phyloP scores from a whole-genome alignment of 352 stramenopile species.

The Pythium diclinum region DNA sequence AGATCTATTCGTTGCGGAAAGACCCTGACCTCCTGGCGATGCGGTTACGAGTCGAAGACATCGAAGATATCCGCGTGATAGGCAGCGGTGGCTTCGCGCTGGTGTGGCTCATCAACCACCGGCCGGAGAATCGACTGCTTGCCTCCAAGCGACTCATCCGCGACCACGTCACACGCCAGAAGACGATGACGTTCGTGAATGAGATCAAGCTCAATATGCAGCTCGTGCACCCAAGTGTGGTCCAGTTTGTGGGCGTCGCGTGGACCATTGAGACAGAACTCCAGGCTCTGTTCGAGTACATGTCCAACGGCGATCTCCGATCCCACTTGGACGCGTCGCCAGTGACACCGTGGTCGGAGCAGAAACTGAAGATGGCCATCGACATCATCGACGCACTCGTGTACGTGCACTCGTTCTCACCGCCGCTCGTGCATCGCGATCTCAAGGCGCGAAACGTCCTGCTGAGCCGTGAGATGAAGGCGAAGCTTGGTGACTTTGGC shows the following conservation, averaged over 20 bases:
- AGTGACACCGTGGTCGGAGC: slow-evolving; percentile 33
- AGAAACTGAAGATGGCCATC: slow-evolving; percentile 54
- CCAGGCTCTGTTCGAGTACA: slow-evolving; percentile 64
- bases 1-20: slow-evolving; percentile 40
- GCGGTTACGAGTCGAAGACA: slow-evolving; percentile 35
- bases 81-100: slow-evolving; percentile 42
- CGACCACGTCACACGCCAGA: slow-evolving; percentile 37
- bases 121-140: slow-evolving; percentile 31
- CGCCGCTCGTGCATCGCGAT: slow-evolving; percentile 56
- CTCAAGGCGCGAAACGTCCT: slow-evolving; percentile 60
- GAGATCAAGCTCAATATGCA: slow-evolving; percentile 56
- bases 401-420: slow-evolving; percentile 65
- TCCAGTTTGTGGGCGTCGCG: slow-evolving; percentile 49
- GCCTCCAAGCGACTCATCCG: slow-evolving; percentile 49
- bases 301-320: slow-evolving; percentile 49
- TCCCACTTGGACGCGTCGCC: slow-evolving; percentile 30
- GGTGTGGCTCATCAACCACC: slow-evolving; percentile 48
- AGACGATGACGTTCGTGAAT: slow-evolving; percentile 43
- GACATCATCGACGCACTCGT: slow-evolving; percentile 60
- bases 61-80: slow-evolving; percentile 45
- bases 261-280: slow-evolving; percentile 54
- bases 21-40: slow-evolving; percentile 45
- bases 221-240: slow-evolving; percentile 48
- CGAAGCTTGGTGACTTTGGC: slow-evolving; percentile 52
- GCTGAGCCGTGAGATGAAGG: slow-evolving; percentile 30